Base-by-base conservation (phyloP, 1,139 yeast genomes). In the Debaryomyces subglobosus region DNA sequence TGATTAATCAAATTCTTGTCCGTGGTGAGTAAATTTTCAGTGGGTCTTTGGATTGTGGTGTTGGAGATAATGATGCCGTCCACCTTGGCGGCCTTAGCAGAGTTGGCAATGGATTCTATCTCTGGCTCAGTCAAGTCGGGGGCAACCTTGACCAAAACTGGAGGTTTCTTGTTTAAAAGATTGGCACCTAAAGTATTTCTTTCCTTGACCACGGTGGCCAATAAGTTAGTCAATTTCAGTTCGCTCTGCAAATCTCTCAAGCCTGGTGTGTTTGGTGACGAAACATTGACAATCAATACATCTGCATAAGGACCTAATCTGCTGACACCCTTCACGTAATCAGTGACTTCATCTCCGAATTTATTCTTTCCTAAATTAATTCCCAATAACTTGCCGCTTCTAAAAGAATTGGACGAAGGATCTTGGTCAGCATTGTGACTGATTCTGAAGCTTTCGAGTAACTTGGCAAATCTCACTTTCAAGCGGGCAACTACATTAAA, bases 231-330 rank as follows among this genome's bases (percentile, higher is more conserved):
- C 50, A 92, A 77, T 63, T 86, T 88, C 52, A 77, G 78, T 59
- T 89, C 96, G 52, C 74, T 81, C 70, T 92, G 99, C 55, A 92
- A 78, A 57, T 85, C 90, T 61, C 98, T 82, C 55, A 92, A 77
- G 1, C 98, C 98, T 2, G 98, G 97, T 1, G 98, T 94, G 64
- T 92, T 92, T 52, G 99, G 99, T 44, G 96, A 88, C 0, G 97
- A 90, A n/a, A 92, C 97, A 61, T 92, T 92, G 54, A 92, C 80
- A 35, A 92, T 94, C 50, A 92, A 72, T 5, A 89, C 92, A 69
- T 94, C 98, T 4, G 98, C 97, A 60, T 79, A 84, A 12, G 85
- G 82, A 8, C 96, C 96, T 57, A 92, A 81, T 48, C 86, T 75
- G 51, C 82, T 81, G 35, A 94, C 96, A 50, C 99, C 99, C 54